Evolutionary conservation across 352 stramenopile genomes (phyloP).

Genomic region (Pythium vanterpoolii): DNA sequence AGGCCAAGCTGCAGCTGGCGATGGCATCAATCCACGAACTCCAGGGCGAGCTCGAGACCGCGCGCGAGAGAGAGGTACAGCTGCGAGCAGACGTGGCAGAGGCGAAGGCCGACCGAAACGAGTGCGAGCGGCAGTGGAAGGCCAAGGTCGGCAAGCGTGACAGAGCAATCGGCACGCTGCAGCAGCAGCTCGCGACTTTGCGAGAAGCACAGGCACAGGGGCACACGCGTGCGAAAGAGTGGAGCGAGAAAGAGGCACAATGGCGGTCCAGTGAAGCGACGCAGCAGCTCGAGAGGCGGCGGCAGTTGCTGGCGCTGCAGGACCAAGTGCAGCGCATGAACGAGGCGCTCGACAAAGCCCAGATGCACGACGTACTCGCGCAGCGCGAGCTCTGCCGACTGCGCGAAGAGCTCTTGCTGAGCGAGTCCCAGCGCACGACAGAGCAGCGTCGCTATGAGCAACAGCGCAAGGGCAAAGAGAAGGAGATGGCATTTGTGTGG

Average conservation of each 20-base stretch:
- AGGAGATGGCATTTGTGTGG: slow-evolving; percentile 70
- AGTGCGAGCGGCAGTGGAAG: slow-evolving; percentile 30
- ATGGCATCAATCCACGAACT: slow-evolving; percentile 30
- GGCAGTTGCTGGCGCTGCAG: slow-evolving; percentile 29
- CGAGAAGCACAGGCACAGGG: not conserved
- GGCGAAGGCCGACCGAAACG: not conserved
- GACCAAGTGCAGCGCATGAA: slow-evolving; percentile 28
- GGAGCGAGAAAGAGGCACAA: slow-evolving; percentile 29
- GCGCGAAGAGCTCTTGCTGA: slow-evolving; percentile 56
- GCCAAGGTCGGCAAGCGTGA: slow-evolving; percentile 32
- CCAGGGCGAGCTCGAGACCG: slow-evolving; percentile 8
- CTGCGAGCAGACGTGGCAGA: not conserved
- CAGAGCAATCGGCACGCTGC: slow-evolving; percentile 27
- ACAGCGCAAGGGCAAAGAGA: slow-evolving; percentile 49
- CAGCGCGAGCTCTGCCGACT: slow-evolving; percentile 49
- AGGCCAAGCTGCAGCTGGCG: slow-evolving; percentile 38
- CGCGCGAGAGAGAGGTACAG: not conserved
- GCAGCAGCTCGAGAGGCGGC: slow-evolving; percentile 29
- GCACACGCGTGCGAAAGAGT: not conserved
- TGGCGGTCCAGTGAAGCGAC: slow-evolving; percentile 29
- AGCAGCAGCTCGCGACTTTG: slow-evolving; percentile 14
- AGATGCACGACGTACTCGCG: slow-evolving; percentile 43
- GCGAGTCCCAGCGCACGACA: slow-evolving; percentile 52
- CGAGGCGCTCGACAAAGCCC: slow-evolving; percentile 34
- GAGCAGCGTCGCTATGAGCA: slow-evolving; percentile 49